A percentile compares a stretch with the other conserved stretches of the same genome.
These are phyloP conservation scores for Monosporascus ibericus DNA, from an alignment of 2,329 filamentous ascomycete species.

Conservation along the genomic window DNA sequence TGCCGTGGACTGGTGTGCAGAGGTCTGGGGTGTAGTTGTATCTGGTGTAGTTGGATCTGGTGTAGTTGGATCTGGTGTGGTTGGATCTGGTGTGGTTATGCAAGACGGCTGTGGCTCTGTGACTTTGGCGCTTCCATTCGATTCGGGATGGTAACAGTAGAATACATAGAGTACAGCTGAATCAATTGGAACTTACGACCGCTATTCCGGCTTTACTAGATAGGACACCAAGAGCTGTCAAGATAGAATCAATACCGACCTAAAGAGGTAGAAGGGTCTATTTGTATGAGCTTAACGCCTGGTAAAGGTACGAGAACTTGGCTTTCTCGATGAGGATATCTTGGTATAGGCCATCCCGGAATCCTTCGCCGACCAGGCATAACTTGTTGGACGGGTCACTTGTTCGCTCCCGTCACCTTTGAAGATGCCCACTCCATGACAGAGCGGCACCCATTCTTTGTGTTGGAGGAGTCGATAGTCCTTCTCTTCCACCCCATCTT, in stretches of 20 bases:
- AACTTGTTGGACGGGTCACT: conserved; percentile 35
- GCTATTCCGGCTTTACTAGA: conserved; percentile 27
- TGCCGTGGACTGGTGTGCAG: too few relatives aligned
- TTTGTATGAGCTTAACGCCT: conserved; percentile 33
- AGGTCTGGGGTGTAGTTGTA: too few relatives aligned
- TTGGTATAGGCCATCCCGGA: conserved; percentile 43
- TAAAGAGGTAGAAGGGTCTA: conserved; percentile 42
- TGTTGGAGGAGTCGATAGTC: conserved; percentile 33
- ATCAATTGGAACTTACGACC: too few relatives aligned
- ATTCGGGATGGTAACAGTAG: too few relatives aligned
- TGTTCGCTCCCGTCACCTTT: conserved; percentile 37
- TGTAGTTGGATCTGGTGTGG: too few relatives aligned
- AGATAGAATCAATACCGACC: conserved; percentile 40
- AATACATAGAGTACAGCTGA: too few relatives aligned
- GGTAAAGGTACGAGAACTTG: conserved; percentile 39
- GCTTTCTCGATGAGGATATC: conserved; percentile 39
- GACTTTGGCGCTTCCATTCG: too few relatives aligned
- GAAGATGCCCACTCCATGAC: conserved; percentile 41
- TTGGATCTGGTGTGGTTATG: too few relatives aligned
- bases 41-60: too few relatives aligned
- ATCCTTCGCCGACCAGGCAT: conserved; percentile 39
- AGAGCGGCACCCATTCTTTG: conserved; percentile 40
- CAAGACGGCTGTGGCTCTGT: too few relatives aligned
- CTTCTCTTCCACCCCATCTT: conserved; percentile 1
- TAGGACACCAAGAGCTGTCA: conserved; percentile 42